A percentile compares a stretch with the other conserved stretches of the same genome.
Evolutionary conservation across 768 basidiomycete species (phyloP).

Genomic region (Boletus sp.): DNA sequence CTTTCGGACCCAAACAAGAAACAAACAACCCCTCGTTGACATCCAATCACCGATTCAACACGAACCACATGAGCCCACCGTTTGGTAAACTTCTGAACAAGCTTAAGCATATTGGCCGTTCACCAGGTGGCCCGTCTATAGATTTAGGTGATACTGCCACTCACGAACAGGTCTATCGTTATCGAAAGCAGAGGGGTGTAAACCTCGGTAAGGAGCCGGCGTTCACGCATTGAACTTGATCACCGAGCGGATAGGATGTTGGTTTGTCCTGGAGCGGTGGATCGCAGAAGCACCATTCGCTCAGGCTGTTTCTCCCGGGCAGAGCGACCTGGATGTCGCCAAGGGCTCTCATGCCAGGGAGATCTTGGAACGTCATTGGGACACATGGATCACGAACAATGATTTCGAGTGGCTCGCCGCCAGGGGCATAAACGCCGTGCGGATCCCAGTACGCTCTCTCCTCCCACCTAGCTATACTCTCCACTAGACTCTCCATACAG

Average conservation of each 20-base stretch:
- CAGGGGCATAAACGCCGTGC: conserved; percentile 56
- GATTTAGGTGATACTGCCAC: conserved; percentile 5
- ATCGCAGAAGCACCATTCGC: conserved; percentile 59
- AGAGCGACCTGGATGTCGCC: conserved; percentile 72
- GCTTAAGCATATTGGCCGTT: conserved; percentile 5
- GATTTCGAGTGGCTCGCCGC: conserved; percentile 56
- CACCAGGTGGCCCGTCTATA: background rate
- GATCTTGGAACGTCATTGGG: conserved; percentile 45
- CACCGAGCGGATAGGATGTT: conserved; percentile 47
- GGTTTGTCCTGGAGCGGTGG: conserved; percentile 82
- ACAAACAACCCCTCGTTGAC: background rate
- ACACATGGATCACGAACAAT: conserved; percentile 49
- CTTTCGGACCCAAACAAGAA: conserved; percentile 15
- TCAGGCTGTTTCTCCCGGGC: conserved; percentile 47
- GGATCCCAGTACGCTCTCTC: conserved; percentile 59
- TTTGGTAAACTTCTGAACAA: conserved; percentile 17
- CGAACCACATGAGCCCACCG: conserved; percentile 6
- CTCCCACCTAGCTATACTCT: conserved; percentile 15
- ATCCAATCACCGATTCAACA: background rate
- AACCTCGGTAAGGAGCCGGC: conserved; percentile 57
- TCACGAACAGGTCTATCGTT: conserved; percentile 42
- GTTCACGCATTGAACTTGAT: conserved; percentile 5
- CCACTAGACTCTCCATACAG: conserved; percentile 31
- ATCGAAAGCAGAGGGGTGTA: conserved; percentile 75
- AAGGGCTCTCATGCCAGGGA: conserved; percentile 44